These are phyloP conservation scores for Priceomyces carsonii DNA, from an alignment of 805 yeast species.

Conservation along the genomic window DNA sequence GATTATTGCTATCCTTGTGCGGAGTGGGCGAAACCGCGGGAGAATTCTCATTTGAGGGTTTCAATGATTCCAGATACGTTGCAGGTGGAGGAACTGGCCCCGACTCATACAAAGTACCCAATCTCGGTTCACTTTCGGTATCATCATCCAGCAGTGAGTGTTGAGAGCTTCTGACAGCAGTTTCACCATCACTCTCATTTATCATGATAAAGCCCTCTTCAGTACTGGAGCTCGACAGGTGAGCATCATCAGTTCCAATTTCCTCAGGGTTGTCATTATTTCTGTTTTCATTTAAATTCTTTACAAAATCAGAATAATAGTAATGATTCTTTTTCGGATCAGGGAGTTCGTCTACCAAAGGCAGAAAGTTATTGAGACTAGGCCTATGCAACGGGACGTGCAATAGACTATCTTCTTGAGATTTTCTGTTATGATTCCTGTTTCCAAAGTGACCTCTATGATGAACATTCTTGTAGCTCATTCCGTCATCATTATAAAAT, in stretches of 20 bases:
- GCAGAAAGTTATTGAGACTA: conserved; percentile 40
- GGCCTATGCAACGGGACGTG: conserved; percentile 51
- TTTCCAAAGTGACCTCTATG: conserved; percentile 2
- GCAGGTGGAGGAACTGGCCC: conserved; percentile 16
- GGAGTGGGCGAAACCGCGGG: conserved; percentile 9
- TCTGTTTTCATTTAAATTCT: conserved; percentile 13
- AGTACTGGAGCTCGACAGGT: conserved; percentile 4
- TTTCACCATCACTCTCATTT: conserved; percentile 8
- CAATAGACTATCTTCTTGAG: conserved; percentile 27
- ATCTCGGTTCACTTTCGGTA: conserved; percentile 23
- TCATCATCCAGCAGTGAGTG: conserved; percentile 31
- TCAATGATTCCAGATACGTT: conserved; percentile 17
- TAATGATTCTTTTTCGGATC: conserved; percentile 29
- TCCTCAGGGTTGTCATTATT: conserved; percentile 9
- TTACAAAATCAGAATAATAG: conserved; percentile 27
- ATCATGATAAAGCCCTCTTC: conserved; percentile 23
- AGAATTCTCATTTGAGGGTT: conserved; percentile 21
- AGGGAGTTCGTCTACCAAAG: conserved; percentile 27
- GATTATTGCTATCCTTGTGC: conserved; percentile 14
- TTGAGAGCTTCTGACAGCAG: conserved; percentile 8
- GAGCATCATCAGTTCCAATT: conserved; percentile 6
- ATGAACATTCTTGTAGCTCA: conserved; percentile 7
- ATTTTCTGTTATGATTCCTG: conserved; percentile 8
- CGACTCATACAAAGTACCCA: conserved; percentile 9
- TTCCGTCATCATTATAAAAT: conserved; percentile 31